phyloP scores from a whole-genome alignment of 495 filamentous ascomycete genomes.

The Rostrohypoxylon terebratum region DNA sequence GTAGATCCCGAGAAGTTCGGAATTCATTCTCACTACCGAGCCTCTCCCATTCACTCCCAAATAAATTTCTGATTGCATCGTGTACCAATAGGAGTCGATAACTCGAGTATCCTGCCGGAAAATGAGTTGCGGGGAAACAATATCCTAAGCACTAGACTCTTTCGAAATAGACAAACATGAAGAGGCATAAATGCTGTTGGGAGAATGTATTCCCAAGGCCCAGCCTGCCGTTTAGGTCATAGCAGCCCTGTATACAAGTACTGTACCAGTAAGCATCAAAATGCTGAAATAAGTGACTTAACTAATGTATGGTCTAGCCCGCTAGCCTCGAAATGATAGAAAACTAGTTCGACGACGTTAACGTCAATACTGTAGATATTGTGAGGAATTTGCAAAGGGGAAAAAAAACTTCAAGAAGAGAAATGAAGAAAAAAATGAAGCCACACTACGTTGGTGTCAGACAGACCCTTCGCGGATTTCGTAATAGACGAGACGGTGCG shows the following conservation, averaged over 20 bases:
- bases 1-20: slow-evolving; percentile 37
- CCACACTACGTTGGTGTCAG: slow-evolving; percentile 26
- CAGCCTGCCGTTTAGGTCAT: slow-evolving; percentile 27
- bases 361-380: slow-evolving; percentile 4
- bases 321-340: slow-evolving; percentile 13
- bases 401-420: background rate
- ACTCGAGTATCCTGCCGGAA: slow-evolving; percentile 12
- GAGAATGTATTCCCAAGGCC: slow-evolving; percentile 14
- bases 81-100: slow-evolving; percentile 29
- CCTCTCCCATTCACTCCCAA: slow-evolving; percentile 19
- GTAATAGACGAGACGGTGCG: slow-evolving; percentile 7
- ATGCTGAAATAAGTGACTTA: slow-evolving; percentile 34
- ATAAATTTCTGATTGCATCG: slow-evolving; percentile 22
- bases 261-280: slow-evolving; percentile 18
- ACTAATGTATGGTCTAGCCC: slow-evolving; percentile 19
- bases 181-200: slow-evolving; percentile 13
- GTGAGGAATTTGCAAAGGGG: background rate
- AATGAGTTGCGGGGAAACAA: slow-evolving; percentile 26
- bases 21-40: slow-evolving; percentile 26
- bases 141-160: slow-evolving; percentile 23
- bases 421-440: background rate
- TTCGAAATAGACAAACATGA: slow-evolving; percentile 25
- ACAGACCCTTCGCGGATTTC: background rate
- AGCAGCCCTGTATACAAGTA: slow-evolving; percentile 14
- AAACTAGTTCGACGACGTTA: background rate